These are phyloP conservation scores for Combretum micranthum DNA, from an alignment of 345 rosid genomes.

Conservation along the genomic window DNA sequence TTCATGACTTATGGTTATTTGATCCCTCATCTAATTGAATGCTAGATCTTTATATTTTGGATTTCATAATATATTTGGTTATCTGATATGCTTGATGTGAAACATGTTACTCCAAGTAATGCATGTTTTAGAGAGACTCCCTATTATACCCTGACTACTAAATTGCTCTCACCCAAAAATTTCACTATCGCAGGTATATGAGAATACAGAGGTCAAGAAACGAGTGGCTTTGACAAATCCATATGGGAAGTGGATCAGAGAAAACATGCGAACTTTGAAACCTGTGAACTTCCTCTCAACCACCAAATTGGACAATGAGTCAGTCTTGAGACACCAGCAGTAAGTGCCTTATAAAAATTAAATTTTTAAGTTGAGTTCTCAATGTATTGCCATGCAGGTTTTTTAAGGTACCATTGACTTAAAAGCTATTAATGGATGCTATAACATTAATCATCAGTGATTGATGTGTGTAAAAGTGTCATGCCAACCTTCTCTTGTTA, in stretches of 20 bases:
- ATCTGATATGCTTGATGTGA: no score
- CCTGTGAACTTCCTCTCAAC: constrained; percentile 58
- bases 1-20: no score
- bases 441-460: no score
- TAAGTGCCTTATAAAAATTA: constrained; percentile 25
- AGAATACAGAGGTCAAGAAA: constrained; percentile 92
- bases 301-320: constrained; percentile 69
- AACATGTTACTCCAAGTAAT: no score
- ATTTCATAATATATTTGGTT: no score
- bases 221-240: constrained; percentile 72
- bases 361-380: neutral
- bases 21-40: no score
- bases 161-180: no score
- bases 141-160: no score
- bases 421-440: no score
- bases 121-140: no score
- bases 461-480: neutral
- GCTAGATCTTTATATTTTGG: no score
- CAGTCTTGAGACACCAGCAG: constrained; percentile 83
- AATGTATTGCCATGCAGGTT: neutral
- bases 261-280: constrained; percentile 68
- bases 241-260: constrained; percentile 78
- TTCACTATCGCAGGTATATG: constrained; percentile 59
- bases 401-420: no score
- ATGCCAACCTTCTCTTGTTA: neutral